Evolutionary conservation across 441 rosid genomes (phyloP).

Genomic region (Macaranga tanarius): DNA sequence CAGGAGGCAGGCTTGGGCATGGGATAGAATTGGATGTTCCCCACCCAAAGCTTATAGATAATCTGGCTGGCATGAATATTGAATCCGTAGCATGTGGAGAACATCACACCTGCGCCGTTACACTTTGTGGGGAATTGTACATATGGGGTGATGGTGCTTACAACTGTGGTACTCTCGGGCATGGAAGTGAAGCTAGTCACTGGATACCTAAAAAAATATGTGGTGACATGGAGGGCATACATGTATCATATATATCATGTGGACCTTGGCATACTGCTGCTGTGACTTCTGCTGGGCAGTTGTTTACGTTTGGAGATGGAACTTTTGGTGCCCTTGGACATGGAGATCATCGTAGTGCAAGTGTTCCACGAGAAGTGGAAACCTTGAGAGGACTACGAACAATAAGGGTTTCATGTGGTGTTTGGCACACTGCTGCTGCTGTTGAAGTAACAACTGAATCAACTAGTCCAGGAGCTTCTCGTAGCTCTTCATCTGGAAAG

Average conservation of each 20-base stretch:
- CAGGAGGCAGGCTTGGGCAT: conserved; percentile 89
- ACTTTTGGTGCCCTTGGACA: conserved; percentile 90
- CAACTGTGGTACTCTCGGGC: conserved; percentile 74
- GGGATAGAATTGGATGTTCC: conserved; percentile 60
- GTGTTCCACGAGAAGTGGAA: conserved; percentile 73
- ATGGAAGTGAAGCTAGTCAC: conserved; percentile 73
- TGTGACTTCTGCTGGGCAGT: conserved; percentile 70
- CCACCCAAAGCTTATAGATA: conserved; percentile 62
- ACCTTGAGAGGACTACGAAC: conserved; percentile 56
- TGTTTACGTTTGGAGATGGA: conserved; percentile 94
- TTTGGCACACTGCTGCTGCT: conserved; percentile 96
- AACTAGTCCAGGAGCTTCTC: conserved; percentile 45
- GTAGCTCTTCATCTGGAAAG: conserved; percentile 41
- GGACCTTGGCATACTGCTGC: conserved; percentile 95
- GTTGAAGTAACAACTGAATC: conserved; percentile 56
- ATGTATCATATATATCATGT: conserved; percentile 65
- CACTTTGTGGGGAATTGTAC: conserved; percentile 78
- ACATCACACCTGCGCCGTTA: conserved; percentile 78
- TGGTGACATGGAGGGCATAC: conserved; percentile 60
- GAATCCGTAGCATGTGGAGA: conserved; percentile 83
- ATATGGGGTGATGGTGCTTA: conserved; percentile 91
- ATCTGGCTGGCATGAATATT: conserved; percentile 56
- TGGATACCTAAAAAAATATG: conserved; percentile 80
- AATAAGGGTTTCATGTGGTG: conserved; percentile 74
- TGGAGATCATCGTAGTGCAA: conserved; percentile 57